Evolutionary conservation across 179 eudicot species (phyloP).

Genomic region (Carnegiea gigantea): DNA sequence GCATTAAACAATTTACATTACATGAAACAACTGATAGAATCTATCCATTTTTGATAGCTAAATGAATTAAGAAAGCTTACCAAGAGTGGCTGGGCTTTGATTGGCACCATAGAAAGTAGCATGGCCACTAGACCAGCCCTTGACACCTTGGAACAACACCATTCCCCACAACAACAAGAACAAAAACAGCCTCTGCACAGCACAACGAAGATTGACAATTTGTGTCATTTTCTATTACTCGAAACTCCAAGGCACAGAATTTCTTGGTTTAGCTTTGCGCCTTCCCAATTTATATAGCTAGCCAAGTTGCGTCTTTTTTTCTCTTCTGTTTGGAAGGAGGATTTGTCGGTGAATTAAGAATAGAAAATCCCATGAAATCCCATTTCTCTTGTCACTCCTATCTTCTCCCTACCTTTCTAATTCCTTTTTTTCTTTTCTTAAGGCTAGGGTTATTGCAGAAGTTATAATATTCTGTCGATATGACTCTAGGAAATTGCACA

Average conservation of each 20-base stretch:
- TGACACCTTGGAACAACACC: constrained; percentile 34
- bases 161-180: constrained; percentile 16
- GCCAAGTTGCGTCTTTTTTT: not conserved
- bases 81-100: constrained; percentile 59
- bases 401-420: not conserved
- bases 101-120: constrained; percentile 69
- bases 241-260: not conserved
- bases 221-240: constrained; percentile 10
- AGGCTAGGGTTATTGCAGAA: no score
- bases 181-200: constrained; percentile 20
- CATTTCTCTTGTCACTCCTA: not conserved
- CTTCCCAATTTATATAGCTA: not conserved
- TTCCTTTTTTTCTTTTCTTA: not conserved
- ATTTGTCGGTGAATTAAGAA: constrained; percentile 21
- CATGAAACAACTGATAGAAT: no score
- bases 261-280: constrained; percentile 9
- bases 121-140: constrained; percentile 52
- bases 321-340: no score
- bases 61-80: constrained; percentile 35
- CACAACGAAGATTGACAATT: not conserved
- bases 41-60: no score
- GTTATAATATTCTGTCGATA: no score
- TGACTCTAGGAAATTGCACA: no score
- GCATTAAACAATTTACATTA: no score
- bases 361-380: constrained; percentile 1